Percentiles rank a stretch among this genome's conserved stretches.
phyloP scores from a whole-genome alignment of 2,329 filamentous ascomycete species.

The Juglanconis juglandina region DNA sequence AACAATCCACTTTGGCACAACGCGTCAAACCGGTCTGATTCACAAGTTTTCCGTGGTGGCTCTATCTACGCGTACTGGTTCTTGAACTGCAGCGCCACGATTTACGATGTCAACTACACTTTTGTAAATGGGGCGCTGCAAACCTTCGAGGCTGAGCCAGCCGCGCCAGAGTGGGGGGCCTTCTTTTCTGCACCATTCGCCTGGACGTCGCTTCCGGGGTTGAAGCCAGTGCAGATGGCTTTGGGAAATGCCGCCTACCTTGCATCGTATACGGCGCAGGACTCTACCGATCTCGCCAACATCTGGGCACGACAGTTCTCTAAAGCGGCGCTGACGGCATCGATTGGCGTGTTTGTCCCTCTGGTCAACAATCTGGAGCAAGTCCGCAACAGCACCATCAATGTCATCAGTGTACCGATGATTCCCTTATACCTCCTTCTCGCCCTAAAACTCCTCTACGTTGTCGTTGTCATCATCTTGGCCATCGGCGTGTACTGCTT shows the following conservation, averaged over 20 bases:
- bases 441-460: neutral
- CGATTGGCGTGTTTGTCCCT: neutral
- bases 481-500: neutral
- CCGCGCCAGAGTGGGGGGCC: neutral
- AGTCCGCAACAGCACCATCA: neutral
- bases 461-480: neutral
- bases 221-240: neutral
- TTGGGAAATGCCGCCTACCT: neutral
- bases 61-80: neutral
- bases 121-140: neutral
- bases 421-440: neutral
- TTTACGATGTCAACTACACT: neutral
- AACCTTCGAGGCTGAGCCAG: neutral
- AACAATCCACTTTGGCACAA: neutral
- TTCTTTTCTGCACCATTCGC: constrained; percentile 1
- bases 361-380: neutral
- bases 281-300: neutral
- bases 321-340: neutral
- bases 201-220: neutral
- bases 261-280: neutral
- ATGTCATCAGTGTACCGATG: neutral
- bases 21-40: neutral
- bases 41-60: neutral
- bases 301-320: neutral
- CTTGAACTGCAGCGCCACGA: neutral